Evolutionary conservation across 2,329 filamentous ascomycete genomes (phyloP), one percentile per base, ranked within the genome.

Genomic region (Monosporascus sp.): DNA sequence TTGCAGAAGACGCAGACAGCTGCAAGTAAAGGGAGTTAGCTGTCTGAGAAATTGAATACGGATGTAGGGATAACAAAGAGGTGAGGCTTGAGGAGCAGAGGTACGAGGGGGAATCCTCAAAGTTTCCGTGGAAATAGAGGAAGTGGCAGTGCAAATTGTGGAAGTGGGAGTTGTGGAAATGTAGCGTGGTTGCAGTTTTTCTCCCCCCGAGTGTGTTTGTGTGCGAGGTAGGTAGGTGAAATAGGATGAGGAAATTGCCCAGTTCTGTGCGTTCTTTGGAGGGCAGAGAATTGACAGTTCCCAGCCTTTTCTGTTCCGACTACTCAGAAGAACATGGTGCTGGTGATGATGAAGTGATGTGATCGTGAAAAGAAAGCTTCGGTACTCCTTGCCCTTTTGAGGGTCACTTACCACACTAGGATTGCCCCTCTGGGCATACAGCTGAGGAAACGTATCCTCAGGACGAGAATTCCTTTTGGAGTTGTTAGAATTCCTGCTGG

Each of bases 391-490:
- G 31, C 31, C 9, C 11, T 35, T 31, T 35, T 35, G 31, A 15
- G 31, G n/a, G 38, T 31, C 35, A 74, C 69, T 79, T 74, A 75
- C 80, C 73, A 70, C 63, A 52, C 67, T 70, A 47, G 68, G 62
- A 59, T 72, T 74, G 24, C 66, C 75, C 50, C 81, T 79, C 58
- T 85, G 84, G 52, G 87, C 83, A 63, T 89, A 83, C 58, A 94
- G 80, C 56, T 93, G 92, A 31, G 92, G 91, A 63, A 97, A 97
- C 65, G 85, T 87, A 68, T 96, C 90, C 64, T 95, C 88, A 48
- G 83, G 85, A 58, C 84, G 83, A 52, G 86, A 84, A 72, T 88
- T 82, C 68, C 87, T 81, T 57, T 89, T 77, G 68, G 86, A 88
- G 14, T 4, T 22, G 48, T 83, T 85, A 58, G 84, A 83, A 52